Conservation (phyloP, 306 rosid genomes). For the Lathyrus oleraceus region DNA sequence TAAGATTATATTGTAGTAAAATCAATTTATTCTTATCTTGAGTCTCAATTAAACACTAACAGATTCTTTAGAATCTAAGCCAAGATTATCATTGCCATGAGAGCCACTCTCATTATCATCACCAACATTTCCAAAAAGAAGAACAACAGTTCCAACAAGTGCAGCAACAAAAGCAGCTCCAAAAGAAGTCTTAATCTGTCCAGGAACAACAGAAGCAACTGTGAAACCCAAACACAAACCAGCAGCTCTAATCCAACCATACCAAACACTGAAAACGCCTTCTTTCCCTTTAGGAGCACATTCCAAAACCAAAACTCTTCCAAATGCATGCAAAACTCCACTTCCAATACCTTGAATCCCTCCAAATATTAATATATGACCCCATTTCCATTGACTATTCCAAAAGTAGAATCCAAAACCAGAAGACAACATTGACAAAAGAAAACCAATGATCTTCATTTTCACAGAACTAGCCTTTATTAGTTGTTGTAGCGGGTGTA, state of each 20-base stretch:
- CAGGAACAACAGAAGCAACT: slow-evolving; percentile 42
- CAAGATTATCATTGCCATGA: slow-evolving; percentile 5
- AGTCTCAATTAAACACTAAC: slow-evolving; percentile 26
- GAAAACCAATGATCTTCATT: slow-evolving; percentile 71
- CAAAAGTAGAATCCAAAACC: slow-evolving; percentile 61
- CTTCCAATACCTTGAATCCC: slow-evolving; percentile 61
- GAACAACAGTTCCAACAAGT: slow-evolving; percentile 45
- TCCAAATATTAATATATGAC: slow-evolving; percentile 49
- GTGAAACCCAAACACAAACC: slow-evolving; percentile 68
- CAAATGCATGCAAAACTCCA: slow-evolving; percentile 61
- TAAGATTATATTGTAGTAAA: background rate
- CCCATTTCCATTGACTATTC: slow-evolving; percentile 42
- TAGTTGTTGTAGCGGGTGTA: slow-evolving; percentile 53
- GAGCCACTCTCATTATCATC: slow-evolving; percentile 42
- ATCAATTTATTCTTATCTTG: background rate
- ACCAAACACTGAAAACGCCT: slow-evolving; percentile 66
- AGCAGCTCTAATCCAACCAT: slow-evolving; percentile 53
- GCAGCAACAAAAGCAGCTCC: slow-evolving; percentile 60
- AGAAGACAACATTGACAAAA: slow-evolving; percentile 47
- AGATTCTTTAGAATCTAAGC: slow-evolving; percentile 33
- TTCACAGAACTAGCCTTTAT: slow-evolving; percentile 50
- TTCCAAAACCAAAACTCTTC: slow-evolving; percentile 63
- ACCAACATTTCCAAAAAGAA: slow-evolving; percentile 63
- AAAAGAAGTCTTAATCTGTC: slow-evolving; percentile 44
- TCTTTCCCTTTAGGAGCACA: slow-evolving; percentile 68